These are phyloP conservation scores for Aspergillus carbonarius DNA, from an alignment of 2,329 filamentous ascomycete species.

Conservation along the genomic window DNA sequence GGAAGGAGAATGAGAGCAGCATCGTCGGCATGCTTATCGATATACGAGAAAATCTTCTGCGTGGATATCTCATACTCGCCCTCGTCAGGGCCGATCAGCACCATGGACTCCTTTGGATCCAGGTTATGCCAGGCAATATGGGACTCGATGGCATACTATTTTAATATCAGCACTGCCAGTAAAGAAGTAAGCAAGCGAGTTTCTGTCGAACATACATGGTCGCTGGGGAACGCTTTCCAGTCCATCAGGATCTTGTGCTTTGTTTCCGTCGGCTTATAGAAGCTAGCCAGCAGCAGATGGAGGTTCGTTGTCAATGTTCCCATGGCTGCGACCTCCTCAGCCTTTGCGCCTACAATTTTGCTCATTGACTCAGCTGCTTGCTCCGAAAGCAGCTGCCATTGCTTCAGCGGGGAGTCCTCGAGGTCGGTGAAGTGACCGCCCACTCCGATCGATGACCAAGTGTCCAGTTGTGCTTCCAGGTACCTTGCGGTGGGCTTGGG, in stretches of 20 bases:
- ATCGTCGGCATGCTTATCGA: constrained; percentile 69
- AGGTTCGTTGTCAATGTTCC: constrained; percentile 79
- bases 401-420: constrained; percentile 63
- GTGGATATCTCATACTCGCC: constrained; percentile 63
- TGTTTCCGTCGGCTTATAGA: constrained; percentile 67
- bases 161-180: constrained; percentile 12
- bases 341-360: constrained; percentile 69
- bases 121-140: constrained; percentile 71
- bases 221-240: constrained; percentile 84
- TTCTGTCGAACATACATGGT: constrained; percentile 58
- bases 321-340: constrained; percentile 79
- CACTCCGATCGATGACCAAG: constrained; percentile 80
- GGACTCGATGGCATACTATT: constrained; percentile 75
- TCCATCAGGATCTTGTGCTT: constrained; percentile 77
- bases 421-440: constrained; percentile 75
- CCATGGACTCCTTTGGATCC: constrained; percentile 65
- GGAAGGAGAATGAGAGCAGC: constrained; percentile 77
- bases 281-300: constrained; percentile 76
- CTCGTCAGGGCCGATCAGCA: constrained; percentile 67
- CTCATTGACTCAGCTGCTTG: constrained; percentile 68
- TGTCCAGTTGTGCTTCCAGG: constrained; percentile 70
- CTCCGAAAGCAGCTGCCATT: constrained; percentile 78
- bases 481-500: constrained; percentile 66
- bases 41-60: constrained; percentile 66
- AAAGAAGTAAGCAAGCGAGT: neutral